These are phyloP conservation scores for Cunninghamia lanceolata DNA, from an alignment of 75 land plant species.

Conservation along the genomic window DNA sequence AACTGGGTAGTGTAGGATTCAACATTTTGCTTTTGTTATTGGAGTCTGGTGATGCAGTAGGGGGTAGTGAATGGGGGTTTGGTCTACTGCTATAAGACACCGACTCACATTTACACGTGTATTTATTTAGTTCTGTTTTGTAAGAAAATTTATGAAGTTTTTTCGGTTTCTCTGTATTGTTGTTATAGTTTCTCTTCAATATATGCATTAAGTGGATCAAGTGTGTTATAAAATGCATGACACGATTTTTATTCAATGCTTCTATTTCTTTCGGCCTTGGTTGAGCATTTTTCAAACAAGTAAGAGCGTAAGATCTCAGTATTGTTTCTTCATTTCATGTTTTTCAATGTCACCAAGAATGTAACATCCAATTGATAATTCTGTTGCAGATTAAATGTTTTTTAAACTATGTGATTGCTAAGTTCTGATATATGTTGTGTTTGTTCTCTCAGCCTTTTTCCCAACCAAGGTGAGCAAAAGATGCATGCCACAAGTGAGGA, in stretches of 20 bases:
- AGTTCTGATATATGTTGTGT: background rate
- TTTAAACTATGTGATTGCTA: background rate
- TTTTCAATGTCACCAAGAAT: background rate
- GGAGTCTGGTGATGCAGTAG: background rate
- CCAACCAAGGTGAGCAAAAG: constrained; percentile 28
- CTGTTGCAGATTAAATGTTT: background rate
- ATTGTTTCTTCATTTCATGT: background rate
- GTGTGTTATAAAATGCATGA: background rate
- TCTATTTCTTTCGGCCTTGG: background rate
- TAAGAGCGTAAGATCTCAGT: background rate
- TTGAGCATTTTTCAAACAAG: background rate
- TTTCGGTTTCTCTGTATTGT: background rate
- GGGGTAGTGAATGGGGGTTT: background rate
- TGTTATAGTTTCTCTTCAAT: background rate
- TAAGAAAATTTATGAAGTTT: background rate
- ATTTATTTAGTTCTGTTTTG: background rate
- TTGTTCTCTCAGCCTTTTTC: constrained; percentile 57
- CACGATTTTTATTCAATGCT: background rate
- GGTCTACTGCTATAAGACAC: background rate
- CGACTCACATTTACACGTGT: background rate
- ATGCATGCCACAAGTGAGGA: constrained; percentile 14
- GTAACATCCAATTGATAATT: background rate
- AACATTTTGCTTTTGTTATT: no score
- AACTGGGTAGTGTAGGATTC: background rate
- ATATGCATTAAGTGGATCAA: background rate